A percentile compares a stretch with the other conserved stretches of the same genome.
Evolutionary conservation across 2,329 filamentous ascomycete genomes (phyloP).

Genomic region (Ceratocystis alfenasii): DNA sequence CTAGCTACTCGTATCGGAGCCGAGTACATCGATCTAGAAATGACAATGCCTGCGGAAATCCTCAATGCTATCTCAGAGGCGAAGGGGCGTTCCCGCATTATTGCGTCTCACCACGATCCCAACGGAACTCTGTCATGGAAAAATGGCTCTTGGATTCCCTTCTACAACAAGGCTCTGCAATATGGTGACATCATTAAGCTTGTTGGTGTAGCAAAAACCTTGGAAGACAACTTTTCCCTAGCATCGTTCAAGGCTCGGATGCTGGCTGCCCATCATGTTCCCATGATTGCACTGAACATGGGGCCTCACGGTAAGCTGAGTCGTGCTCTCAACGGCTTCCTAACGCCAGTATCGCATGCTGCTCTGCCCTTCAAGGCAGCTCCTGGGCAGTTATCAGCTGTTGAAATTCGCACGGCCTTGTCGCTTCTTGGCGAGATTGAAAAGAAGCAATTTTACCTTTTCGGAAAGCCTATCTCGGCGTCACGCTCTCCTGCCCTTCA

Average conservation of each 20-base stretch:
- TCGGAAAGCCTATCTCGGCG: conserved; percentile 70
- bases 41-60: conserved; percentile 68
- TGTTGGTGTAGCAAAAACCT: conserved; percentile 61
- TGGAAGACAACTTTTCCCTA: conserved; percentile 80
- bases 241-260: conserved; percentile 71
- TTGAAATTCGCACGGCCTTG: conserved; percentile 71
- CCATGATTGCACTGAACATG: conserved; percentile 94
- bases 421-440: conserved; percentile 68
- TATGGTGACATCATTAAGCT: conserved; percentile 92
- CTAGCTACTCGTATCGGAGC: conserved; percentile 71
- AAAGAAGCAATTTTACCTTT: conserved; percentile 68
- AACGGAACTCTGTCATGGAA: conserved; percentile 68
- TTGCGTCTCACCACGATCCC: conserved; percentile 92
- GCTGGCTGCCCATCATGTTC: conserved; percentile 59
- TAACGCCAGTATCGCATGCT: conserved; percentile 89
- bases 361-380: conserved; percentile 84
- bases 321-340: conserved; percentile 78
- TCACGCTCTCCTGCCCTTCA: conserved; percentile 83
- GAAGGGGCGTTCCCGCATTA: conserved; percentile 67
- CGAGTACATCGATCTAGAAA: conserved; percentile 88
- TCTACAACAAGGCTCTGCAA: conserved; percentile 81
- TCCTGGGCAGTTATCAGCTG: conserved; percentile 81
- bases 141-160: conserved; percentile 81
- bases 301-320: conserved; percentile 76
- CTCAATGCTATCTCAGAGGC: conserved; percentile 54